phyloP scores from a whole-genome alignment of 441 rosid genomes.

The Omphalea diandra region DNA sequence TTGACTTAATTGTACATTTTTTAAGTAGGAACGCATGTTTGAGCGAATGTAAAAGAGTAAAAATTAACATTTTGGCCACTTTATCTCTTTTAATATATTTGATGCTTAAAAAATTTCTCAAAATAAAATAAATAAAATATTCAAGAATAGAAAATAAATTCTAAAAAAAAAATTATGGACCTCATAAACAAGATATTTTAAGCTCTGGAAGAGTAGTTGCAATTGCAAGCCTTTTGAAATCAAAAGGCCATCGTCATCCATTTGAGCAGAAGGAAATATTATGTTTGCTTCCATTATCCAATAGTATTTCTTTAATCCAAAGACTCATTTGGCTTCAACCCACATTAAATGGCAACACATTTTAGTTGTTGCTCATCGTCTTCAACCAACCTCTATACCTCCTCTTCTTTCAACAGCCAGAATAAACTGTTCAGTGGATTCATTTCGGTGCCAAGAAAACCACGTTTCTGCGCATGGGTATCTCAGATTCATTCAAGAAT shows the following conservation, averaged over 20 bases:
- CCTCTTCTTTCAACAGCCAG: constrained; percentile 34
- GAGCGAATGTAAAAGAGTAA: too few relatives aligned
- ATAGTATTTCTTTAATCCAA: not conserved
- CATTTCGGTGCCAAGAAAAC: constrained; percentile 37
- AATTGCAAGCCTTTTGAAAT: constrained; percentile 11
- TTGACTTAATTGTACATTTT: too few relatives aligned
- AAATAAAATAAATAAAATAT: not conserved
- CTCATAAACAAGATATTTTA: constrained; percentile 28
- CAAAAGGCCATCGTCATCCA: constrained; percentile 20
- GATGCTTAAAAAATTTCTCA: not conserved
- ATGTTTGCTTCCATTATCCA: not conserved
- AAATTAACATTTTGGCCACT: too few relatives aligned
- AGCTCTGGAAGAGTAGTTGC: not conserved
- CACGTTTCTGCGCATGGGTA: constrained; percentile 33
- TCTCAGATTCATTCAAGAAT: constrained; percentile 42
- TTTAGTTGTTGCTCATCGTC: constrained; percentile 38
- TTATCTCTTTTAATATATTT: too few relatives aligned
- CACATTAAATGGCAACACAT: constrained; percentile 38
- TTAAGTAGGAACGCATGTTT: too few relatives aligned
- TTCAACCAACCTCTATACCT: constrained; percentile 27
- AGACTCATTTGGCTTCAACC: not conserved
- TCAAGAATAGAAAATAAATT: not conserved
- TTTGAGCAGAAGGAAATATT: too few relatives aligned
- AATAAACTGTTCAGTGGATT: constrained; percentile 33
- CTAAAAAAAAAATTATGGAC: constrained; percentile 25